Percentiles rank a stretch among this genome's conserved stretches.
Evolutionary conservation across 108 stramenopile genomes (phyloP).

Genomic region (Cylindrotheca fusiformis): DNA sequence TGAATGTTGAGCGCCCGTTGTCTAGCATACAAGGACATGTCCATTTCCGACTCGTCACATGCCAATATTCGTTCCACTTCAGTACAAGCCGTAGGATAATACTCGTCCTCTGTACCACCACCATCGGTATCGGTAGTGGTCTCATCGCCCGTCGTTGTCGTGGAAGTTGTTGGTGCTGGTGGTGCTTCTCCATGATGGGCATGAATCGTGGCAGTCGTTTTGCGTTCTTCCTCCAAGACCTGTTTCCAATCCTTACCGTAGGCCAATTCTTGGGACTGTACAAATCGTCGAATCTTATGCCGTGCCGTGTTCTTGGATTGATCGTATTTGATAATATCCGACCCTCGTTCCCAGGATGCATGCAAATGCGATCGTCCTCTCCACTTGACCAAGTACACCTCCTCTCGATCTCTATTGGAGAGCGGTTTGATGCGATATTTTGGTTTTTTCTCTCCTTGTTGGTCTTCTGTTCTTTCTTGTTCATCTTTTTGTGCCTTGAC

Average conservation of each 20-base stretch:
- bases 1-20: constrained; percentile 71
- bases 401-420: constrained; percentile 49
- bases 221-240: constrained; percentile 56
- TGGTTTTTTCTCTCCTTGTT: background rate
- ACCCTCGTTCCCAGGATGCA: constrained; percentile 77
- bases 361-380: constrained; percentile 78
- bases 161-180: background rate
- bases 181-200: constrained; percentile 34
- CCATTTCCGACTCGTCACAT: constrained; percentile 83
- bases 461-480: background rate
- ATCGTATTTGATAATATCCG: constrained; percentile 67
- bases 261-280: constrained; percentile 58
- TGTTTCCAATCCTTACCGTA: constrained; percentile 74
- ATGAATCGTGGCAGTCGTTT: constrained; percentile 31
- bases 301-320: constrained; percentile 67
- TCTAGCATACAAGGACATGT: constrained; percentile 69
- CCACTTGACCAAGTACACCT: constrained; percentile 85
- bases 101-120: too few relatives aligned
- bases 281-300: constrained; percentile 71
- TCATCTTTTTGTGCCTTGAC: constrained; percentile 21
- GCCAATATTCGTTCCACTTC: constrained; percentile 81
- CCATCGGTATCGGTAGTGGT: constrained; percentile 22
- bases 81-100: constrained; percentile 56
- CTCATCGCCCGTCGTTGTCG: background rate
- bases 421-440: background rate